phyloP scores from a whole-genome alignment of 495 filamentous ascomycete species.

The Penicillium silybi region DNA sequence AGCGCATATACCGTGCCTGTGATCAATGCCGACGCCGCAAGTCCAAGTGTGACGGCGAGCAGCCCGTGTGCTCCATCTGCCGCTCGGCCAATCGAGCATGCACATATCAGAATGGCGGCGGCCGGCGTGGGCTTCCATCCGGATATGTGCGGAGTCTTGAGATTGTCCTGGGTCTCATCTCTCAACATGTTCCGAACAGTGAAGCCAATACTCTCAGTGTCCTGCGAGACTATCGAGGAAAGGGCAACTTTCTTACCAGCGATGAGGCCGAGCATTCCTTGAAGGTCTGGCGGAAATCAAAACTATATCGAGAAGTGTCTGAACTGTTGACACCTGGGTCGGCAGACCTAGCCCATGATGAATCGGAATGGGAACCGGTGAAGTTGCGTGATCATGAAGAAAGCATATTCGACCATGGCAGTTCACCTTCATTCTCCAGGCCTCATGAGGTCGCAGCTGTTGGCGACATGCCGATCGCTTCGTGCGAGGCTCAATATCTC shows the following conservation, averaged over 20 bases:
- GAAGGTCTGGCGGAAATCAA: slow-evolving; percentile 20
- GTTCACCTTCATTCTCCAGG: background rate
- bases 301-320: slow-evolving; percentile 17
- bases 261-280: slow-evolving; percentile 15
- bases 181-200: slow-evolving; percentile 25
- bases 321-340: slow-evolving; percentile 9
- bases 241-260: slow-evolving; percentile 35
- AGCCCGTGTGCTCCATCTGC: slow-evolving; percentile 56
- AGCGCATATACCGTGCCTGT: slow-evolving; percentile 56
- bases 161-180: slow-evolving; percentile 39
- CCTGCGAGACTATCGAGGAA: slow-evolving; percentile 34
- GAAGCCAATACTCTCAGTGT: slow-evolving; percentile 29
- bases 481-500: background rate
- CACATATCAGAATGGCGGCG: slow-evolving; percentile 55
- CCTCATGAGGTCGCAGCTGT: background rate
- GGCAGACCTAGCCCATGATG: slow-evolving; percentile 15
- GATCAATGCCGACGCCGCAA: slow-evolving; percentile 57
- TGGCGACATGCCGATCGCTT: background rate
- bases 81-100: slow-evolving; percentile 46
- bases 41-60: slow-evolving; percentile 57
- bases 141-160: slow-evolving; percentile 64
- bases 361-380: slow-evolving; percentile 9
- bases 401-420: background rate
- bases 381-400: slow-evolving; percentile 7
- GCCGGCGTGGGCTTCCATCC: slow-evolving; percentile 60